Conservation (phyloP, 441 rosid species). For the Populus hybrid region DNA sequence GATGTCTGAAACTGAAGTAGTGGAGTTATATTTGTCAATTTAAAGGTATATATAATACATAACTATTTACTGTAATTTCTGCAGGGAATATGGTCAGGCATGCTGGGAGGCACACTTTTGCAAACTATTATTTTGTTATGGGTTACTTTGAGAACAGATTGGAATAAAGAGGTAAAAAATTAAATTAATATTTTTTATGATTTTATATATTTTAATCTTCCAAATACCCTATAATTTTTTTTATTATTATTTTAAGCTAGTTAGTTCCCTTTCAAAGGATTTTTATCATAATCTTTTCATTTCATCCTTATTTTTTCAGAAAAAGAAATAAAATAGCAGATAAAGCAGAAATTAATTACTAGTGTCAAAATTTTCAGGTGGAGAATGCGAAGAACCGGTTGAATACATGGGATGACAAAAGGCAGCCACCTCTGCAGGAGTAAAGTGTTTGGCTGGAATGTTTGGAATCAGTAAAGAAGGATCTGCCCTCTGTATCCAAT, state of each 20-base stretch:
- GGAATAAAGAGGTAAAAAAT: constrained; percentile 42
- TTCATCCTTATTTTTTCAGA: no score
- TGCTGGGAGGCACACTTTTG: constrained; percentile 40
- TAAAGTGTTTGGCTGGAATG: not conserved
- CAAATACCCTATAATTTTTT: not conserved
- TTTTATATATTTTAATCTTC: not conserved
- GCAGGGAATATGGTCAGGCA: constrained; percentile 55
- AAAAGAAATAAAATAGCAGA: not conserved
- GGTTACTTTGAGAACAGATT: constrained; percentile 41
- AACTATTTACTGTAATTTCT: not conserved
- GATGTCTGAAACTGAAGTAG: no score
- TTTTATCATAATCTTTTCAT: no score
- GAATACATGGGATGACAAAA: not conserved
- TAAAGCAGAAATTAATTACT: not conserved
- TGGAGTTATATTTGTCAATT: no score
- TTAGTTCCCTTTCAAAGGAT: no score
- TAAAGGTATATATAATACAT: no score
- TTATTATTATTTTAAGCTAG: no score
- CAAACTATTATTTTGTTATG: constrained; percentile 37
- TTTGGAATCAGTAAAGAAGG: no score
- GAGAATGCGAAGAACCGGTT: not conserved
- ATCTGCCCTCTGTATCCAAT: no score
- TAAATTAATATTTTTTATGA: not conserved
- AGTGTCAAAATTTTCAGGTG: not conserved
- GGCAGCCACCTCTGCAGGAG: not conserved